Evolutionary conservation across 1,139 yeast species (phyloP), one percentile per base, ranked within the genome.

Genomic region (Yamadazyma diospyri): DNA sequence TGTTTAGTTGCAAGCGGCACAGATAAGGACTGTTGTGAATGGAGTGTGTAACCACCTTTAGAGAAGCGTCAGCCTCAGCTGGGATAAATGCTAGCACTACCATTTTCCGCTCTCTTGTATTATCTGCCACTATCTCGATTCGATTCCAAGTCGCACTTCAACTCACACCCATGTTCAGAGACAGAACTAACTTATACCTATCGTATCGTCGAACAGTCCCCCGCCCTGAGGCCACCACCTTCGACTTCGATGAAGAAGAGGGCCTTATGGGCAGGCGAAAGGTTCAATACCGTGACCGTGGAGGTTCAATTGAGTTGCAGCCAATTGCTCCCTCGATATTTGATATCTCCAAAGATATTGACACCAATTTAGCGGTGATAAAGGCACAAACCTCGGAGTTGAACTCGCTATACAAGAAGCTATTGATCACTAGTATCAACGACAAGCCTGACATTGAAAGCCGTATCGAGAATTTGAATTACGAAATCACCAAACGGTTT

Each of bases 371-470:
- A 27, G 55, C 45, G 1, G 63, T 63, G 14, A 70, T 83, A 35
- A 69, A 72, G 37, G 43, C 49, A 25, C 62, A 78, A 47, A 71
- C 81, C 41, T 64, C 68, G 39, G 74, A 71, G 38, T 66, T 92
- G 47, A 81, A 78, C 35, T 69, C 73, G 22, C 57, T 87, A 30
- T 94, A 94, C 55, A 81, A 84, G 53, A 83, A 81, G 57, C 83
- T 89, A 45, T 69, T 92, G 18, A 72, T 92, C 30, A 95, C 96
- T 2, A 92, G 92, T 25, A 85, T 88, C 50, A 80, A 75, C 43
- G 97, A 89, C 53, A 72, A 85, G 42, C 71, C 78, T 3, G 68
- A 69, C 15, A 79, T 78, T 43, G 86, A 81, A 42, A 75, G 71
- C 39, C 57, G 60, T 36, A 87, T 94, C 42, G 97, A 89, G 52